Conservation (phyloP, 2,329 filamentous ascomycete species). For the Pseudocercospora fuligena region DNA sequence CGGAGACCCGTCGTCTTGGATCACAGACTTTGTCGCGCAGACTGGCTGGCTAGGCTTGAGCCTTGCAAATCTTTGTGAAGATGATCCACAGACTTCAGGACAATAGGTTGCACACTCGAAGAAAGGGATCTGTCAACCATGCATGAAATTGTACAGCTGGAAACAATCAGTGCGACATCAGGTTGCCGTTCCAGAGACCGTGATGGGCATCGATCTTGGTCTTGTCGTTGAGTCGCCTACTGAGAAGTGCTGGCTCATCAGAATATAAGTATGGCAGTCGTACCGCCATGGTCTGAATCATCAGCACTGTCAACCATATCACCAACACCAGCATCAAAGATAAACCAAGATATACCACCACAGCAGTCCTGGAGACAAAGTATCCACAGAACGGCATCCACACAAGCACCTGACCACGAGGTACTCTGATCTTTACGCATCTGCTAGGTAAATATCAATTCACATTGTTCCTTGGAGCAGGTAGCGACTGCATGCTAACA, state of each 20-base stretch:
- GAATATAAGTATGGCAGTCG: conserved; percentile 16
- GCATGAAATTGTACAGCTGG: conserved; percentile 3
- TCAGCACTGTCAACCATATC: conserved; percentile 1
- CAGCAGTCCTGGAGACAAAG: background rate
- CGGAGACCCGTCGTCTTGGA: background rate
- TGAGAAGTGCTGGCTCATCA: background rate
- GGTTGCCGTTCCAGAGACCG: conserved; percentile 20
- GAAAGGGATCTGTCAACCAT: conserved; percentile 18
- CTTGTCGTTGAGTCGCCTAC: background rate
- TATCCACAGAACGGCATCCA: background rate
- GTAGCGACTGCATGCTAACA: background rate
- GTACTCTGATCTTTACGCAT: background rate
- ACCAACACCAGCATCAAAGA: background rate
- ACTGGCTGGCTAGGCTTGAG: background rate
- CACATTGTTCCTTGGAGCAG: background rate
- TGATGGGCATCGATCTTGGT: conserved; percentile 12
- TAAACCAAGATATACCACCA: background rate
- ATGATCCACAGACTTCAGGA: background rate
- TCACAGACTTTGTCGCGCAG: background rate
- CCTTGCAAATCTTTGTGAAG: background rate
- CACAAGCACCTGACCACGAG: background rate
- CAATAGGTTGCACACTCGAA: background rate
- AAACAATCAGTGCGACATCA: conserved; percentile 30
- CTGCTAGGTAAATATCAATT: background rate
- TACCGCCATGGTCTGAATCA: conserved; percentile 5